Evolutionary conservation across 2,329 filamentous ascomycete genomes (phyloP).

Genomic region (Alternaria gaisen): DNA sequence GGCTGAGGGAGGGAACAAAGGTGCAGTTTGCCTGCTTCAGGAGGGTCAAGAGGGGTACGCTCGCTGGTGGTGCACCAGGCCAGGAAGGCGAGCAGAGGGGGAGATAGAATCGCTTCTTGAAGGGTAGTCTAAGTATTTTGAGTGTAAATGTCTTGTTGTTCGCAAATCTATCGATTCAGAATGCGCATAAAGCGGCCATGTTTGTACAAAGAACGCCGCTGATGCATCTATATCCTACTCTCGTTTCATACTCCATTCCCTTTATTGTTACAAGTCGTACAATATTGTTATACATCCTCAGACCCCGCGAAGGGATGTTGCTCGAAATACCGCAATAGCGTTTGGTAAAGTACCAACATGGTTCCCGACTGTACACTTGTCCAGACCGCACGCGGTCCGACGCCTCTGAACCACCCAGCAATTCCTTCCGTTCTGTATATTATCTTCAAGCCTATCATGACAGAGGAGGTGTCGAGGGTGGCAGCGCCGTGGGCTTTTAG

Average conservation of each 20-base stretch:
- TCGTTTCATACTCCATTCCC: neutral
- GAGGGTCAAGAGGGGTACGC: conserved; percentile 33
- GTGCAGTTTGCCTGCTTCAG: conserved; percentile 51
- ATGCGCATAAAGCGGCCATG: neutral
- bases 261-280: conserved; percentile 3
- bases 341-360: conserved; percentile 96
- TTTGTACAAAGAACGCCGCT: conserved; percentile 12
- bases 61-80: conserved; percentile 4
- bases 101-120: neutral
- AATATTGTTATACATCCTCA: conserved; percentile 27
- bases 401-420: conserved; percentile 90
- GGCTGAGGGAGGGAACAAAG: conserved; percentile 48
- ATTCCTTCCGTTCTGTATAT: conserved; percentile 93
- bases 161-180: conserved; percentile 17
- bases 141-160: conserved; percentile 4
- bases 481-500: conserved; percentile 80
- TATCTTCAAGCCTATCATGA: conserved; percentile 81
- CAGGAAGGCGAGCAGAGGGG: conserved; percentile 18
- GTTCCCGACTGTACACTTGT: conserved; percentile 96
- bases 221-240: conserved; percentile 8
- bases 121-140: neutral
- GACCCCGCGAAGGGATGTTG: conserved; percentile 50
- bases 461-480: conserved; percentile 86
- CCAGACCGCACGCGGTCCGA: conserved; percentile 93
- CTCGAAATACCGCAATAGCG: conserved; percentile 80